Evolutionary conservation across 2,329 filamentous ascomycete species (phyloP), one percentile per base, ranked within the genome.

Genomic region (Fusarium humuli): DNA sequence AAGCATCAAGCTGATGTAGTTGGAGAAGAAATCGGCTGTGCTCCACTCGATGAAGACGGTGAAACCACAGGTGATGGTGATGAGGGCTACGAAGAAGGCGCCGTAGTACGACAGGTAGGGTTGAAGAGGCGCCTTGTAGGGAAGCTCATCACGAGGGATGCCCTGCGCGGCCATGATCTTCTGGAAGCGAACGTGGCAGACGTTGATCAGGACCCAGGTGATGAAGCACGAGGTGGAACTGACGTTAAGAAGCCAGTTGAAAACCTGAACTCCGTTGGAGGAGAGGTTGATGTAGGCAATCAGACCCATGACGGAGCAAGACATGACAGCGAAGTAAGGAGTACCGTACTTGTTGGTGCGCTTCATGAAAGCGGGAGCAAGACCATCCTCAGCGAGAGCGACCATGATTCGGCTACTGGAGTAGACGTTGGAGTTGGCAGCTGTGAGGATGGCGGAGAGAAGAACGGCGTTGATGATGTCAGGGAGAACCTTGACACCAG

Each of bases 381-480:
- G 87, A 44, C 87, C 86, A 57, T 90, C 88, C 44, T 88, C 82
- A 34, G 90, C 89, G 14, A 93, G 83, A 12, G 87, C 89, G 67
- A 92, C 84, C 37, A 93, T 83, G 42, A 91, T 90, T 25, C 91
- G 89, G 61, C 87, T 90, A 63, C 88, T 89, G 44, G 90, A 91
- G 81, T 92, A 93, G 63, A 94, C 86, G 80, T 92, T 92, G 16
- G 91, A 92, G 80, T 92, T 93, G 64, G 91, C 92, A 8, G 92
- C 92, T 0, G 91, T 93, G 72, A 94, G 88, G 10, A 94, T 92
- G 5, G 92, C 92, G 0, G 92, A 93, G 23, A 95, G 83, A 12
- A 95, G 87, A 10, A 94, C 89, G 18, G 89, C 92, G 79, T 95
- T 95, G 83, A 95, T 90, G 76, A 94, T 90, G 72, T 88, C 83